Evolutionary conservation across 2,329 filamentous ascomycete genomes (phyloP).

Genomic region (Nemania sp.): DNA sequence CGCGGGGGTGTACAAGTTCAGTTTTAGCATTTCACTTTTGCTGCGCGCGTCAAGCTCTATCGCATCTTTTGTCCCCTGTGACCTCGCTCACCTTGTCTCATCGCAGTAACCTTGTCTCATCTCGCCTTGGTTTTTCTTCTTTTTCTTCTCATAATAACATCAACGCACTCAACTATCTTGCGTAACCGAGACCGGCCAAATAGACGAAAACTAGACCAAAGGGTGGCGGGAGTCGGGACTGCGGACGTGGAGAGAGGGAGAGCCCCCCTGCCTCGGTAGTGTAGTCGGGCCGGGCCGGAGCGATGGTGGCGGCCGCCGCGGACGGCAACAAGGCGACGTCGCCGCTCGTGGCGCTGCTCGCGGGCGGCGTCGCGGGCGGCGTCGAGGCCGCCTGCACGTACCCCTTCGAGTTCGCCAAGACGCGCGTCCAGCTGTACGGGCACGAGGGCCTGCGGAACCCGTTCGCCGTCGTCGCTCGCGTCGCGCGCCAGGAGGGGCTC

Average conservation of each 20-base stretch:
- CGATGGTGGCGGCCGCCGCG: constrained; percentile 36
- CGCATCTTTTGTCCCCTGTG: too few species aligned
- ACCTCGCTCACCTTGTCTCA: background rate
- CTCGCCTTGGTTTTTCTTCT: background rate
- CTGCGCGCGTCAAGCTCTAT: too few species aligned
- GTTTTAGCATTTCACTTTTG: too few species aligned
- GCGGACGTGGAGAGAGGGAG: too few species aligned
- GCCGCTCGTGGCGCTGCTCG: constrained; percentile 37
- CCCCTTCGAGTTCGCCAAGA: constrained; percentile 69
- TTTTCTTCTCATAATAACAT: background rate
- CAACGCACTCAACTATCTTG: too few species aligned
- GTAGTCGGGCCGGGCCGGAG: too few species aligned
- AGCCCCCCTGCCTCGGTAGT: too few species aligned
- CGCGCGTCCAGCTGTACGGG: constrained; percentile 58
- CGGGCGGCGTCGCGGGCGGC: constrained; percentile 41
- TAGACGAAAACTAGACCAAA: too few species aligned
- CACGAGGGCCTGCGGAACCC: constrained; percentile 54
- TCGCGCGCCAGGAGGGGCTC: constrained; percentile 60
- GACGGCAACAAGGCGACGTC: constrained; percentile 36
- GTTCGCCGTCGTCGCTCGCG: constrained; percentile 57
- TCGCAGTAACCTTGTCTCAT: background rate
- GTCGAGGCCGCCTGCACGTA: constrained; percentile 48
- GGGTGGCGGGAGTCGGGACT: too few species aligned
- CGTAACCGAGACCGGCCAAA: too few species aligned
- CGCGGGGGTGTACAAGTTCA: too few species aligned